Percentiles rank a stretch among this genome's conserved stretches.
These are phyloP conservation scores for Solanum okadae DNA, from an alignment of 257 asterid genomes.

Conservation along the genomic window DNA sequence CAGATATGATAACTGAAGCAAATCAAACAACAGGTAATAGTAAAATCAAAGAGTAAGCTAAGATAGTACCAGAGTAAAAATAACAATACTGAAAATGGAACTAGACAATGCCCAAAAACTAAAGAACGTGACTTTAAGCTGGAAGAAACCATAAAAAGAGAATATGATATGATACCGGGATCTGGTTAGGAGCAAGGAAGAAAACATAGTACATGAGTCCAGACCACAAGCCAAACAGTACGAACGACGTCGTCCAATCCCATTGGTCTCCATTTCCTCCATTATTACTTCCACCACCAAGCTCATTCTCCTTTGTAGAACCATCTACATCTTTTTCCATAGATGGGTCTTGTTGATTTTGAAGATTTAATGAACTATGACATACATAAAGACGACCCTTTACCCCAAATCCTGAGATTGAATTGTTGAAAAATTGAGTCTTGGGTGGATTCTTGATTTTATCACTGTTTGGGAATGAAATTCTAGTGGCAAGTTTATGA, in stretches of 20 bases:
- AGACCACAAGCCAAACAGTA: constrained; percentile 70
- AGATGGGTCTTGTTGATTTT: constrained; percentile 36
- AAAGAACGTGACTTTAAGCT: not conserved
- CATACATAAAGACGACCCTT: constrained; percentile 20
- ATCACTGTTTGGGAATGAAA: constrained; percentile 4
- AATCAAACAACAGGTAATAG: no score
- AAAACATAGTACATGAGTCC: constrained; percentile 72
- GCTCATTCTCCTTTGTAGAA: constrained; percentile 3
- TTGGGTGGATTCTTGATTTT: not conserved
- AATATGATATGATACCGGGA: constrained; percentile 49
- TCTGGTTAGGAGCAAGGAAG: constrained; percentile 75
- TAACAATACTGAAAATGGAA: not conserved
- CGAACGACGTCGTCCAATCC: constrained; percentile 85
- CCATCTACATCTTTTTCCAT: constrained; percentile 19
- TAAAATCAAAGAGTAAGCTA: not conserved
- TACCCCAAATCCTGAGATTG: not conserved
- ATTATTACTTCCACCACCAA: constrained; percentile 11
- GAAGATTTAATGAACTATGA: constrained; percentile 31
- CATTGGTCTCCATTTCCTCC: constrained; percentile 40
- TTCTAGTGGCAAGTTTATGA: constrained; percentile 1
- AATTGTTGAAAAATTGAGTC: not conserved
- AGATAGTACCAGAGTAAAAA: not conserved
- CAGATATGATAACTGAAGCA: no score
- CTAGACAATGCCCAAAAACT: not conserved
- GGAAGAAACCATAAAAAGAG: not conserved